Percentiles rank a stretch among this genome's conserved stretches.
Evolutionary conservation across 2,329 filamentous ascomycete species (phyloP).

Genomic region (Colletotrichum melonis): DNA sequence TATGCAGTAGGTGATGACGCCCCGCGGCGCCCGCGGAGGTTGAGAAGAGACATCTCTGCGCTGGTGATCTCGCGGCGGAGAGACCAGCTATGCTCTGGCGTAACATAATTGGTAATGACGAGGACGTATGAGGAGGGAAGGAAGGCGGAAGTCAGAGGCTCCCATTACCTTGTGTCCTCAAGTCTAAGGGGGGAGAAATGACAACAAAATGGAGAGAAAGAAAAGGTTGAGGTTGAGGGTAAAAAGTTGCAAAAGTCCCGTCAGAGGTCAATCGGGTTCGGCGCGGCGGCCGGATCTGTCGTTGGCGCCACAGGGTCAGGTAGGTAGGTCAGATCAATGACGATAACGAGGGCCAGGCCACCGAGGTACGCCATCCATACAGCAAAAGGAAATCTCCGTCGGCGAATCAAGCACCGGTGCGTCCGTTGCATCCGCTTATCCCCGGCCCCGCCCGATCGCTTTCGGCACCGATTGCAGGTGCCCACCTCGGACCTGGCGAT

Average conservation of each 20-base stretch:
- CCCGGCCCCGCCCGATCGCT: slow-evolving; percentile 12
- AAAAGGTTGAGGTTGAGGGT: neutral
- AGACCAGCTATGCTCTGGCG: slow-evolving; percentile 42
- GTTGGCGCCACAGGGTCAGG: neutral
- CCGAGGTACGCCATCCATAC: neutral
- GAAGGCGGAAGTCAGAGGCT: neutral
- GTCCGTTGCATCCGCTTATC: slow-evolving; percentile 29
- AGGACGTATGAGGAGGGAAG: neutral
- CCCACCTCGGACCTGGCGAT: slow-evolving; percentile 12
- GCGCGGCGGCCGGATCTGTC: slow-evolving; percentile 10
- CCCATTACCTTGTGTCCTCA: slow-evolving; percentile 21
- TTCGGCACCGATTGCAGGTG: slow-evolving; percentile 18
- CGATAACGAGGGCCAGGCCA: slow-evolving; percentile 11
- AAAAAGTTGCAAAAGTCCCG: neutral
- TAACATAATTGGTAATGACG: slow-evolving; percentile 40
- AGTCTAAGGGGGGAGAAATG: neutral
- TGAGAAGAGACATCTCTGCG: slow-evolving; percentile 27
- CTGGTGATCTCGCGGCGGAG: slow-evolving; percentile 33
- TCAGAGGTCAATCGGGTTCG: slow-evolving; percentile 5
- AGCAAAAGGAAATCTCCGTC: slow-evolving; percentile 10
- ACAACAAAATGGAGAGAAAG: neutral
- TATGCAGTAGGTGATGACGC: slow-evolving; percentile 11
- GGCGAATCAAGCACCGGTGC: slow-evolving; percentile 24
- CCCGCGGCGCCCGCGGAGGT: slow-evolving; percentile 17
- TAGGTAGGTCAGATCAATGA: slow-evolving; percentile 21